A percentile compares a stretch with the other conserved stretches of the same genome.
phyloP scores from a whole-genome alignment of 208 protist species.

The Trypanosoma platydactyli region DNA sequence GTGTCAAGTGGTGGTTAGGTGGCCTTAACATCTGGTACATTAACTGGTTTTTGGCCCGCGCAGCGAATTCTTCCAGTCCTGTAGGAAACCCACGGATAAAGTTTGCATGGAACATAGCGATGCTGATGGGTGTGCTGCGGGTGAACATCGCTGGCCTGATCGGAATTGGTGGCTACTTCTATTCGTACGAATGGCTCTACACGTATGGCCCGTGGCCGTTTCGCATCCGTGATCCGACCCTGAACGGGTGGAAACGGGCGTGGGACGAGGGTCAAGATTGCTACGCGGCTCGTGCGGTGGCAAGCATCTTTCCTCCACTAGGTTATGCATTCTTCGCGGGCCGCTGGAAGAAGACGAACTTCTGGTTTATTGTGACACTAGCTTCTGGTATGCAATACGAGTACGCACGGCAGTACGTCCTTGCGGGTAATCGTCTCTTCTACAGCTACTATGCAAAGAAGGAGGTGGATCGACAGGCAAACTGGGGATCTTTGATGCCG shows the following conservation, averaged over 20 bases:
- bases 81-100: slow-evolving; percentile 62
- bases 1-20: slow-evolving; percentile 63
- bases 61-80: slow-evolving; percentile 37
- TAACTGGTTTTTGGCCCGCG: slow-evolving; percentile 57
- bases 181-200: slow-evolving; percentile 89
- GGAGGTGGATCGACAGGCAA: slow-evolving; percentile 60
- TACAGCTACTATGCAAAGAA: slow-evolving; percentile 76
- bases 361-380: slow-evolving; percentile 60
- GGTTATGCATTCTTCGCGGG: slow-evolving; percentile 84
- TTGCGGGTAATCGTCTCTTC: slow-evolving; percentile 67
- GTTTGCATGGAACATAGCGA: slow-evolving; percentile 64
- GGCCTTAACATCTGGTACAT: slow-evolving; percentile 63
- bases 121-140: slow-evolving; percentile 53
- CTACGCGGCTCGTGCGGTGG: slow-evolving; percentile 61
- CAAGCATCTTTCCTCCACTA: slow-evolving; percentile 67
- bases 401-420: slow-evolving; percentile 66
- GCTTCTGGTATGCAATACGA: slow-evolving; percentile 62
- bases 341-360: slow-evolving; percentile 64
- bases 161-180: slow-evolving; percentile 79
- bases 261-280: slow-evolving; percentile 75
- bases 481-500: slow-evolving; percentile 67
- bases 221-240: slow-evolving; percentile 67
- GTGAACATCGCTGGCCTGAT: slow-evolving; percentile 70
- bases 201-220: slow-evolving; percentile 73
- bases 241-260: slow-evolving; percentile 70